Conservation (phyloP, 352 stramenopile genomes). For the Elongisporangium undulatum region DNA sequence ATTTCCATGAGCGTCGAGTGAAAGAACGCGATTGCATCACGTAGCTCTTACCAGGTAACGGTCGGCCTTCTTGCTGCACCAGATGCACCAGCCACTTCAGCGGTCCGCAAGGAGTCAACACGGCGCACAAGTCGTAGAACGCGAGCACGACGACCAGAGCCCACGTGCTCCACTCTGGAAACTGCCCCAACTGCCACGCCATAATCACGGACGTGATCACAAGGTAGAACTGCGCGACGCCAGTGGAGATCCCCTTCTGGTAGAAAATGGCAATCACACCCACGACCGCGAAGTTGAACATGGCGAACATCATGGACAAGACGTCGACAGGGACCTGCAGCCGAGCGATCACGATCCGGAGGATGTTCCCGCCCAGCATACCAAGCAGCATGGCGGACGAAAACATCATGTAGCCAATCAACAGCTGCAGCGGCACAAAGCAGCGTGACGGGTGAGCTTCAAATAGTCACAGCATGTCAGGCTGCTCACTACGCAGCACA, state of each 20-base stretch:
- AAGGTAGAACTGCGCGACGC: slow-evolving; percentile 93
- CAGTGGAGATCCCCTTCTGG: slow-evolving; percentile 73
- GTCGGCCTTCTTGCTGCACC: slow-evolving; percentile 88
- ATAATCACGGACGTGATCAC: slow-evolving; percentile 97
- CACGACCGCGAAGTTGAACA: slow-evolving; percentile 92
- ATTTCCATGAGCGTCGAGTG: neutral
- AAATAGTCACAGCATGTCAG: neutral
- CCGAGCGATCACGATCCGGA: slow-evolving; percentile 63
- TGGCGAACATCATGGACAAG: slow-evolving; percentile 66
- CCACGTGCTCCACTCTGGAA: slow-evolving; percentile 94
- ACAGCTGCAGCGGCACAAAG: slow-evolving; percentile 36
- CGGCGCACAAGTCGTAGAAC: slow-evolving; percentile 98
- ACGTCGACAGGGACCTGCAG: slow-evolving; percentile 59
- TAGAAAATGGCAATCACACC: slow-evolving; percentile 90
- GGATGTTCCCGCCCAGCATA: slow-evolving; percentile 81
- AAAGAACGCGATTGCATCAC: neutral
- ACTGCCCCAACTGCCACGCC: slow-evolving; percentile 96
- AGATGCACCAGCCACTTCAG: slow-evolving; percentile 95
- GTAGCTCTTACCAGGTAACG: slow-evolving; percentile 74
- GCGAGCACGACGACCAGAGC: slow-evolving; percentile 93
- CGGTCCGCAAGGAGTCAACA: slow-evolving; percentile 98
- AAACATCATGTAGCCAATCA: slow-evolving; percentile 90
- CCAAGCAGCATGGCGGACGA: slow-evolving; percentile 84
- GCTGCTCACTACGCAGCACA: slow-evolving; percentile 1
- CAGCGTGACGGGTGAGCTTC: neutral